Percentiles rank a stretch among this genome's conserved stretches.
Conservation (phyloP, 371 early-diverging fungal species). For the Globomyces sp. region DNA sequence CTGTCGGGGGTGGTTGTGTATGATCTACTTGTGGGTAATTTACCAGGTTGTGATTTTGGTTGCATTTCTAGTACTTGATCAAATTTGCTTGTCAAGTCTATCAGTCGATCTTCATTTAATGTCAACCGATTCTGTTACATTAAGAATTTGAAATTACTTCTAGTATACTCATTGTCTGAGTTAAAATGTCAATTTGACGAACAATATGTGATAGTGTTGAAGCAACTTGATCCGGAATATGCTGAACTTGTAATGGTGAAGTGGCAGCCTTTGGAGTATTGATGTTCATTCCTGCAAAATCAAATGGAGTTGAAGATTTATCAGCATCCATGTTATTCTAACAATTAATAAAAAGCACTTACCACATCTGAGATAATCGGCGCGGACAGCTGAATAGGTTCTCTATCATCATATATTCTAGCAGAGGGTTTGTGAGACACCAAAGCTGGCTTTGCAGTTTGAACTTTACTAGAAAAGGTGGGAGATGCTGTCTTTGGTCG, state of each 20-base stretch:
- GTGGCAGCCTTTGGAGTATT: slow-evolving; percentile 15
- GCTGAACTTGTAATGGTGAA: slow-evolving; percentile 28
- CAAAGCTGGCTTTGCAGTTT: not conserved
- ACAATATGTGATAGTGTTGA: slow-evolving; percentile 44
- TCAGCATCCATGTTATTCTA: slow-evolving; percentile 1
- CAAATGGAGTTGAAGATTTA: not conserved
- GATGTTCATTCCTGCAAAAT: not conserved
- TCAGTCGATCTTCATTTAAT: slow-evolving; percentile 42
- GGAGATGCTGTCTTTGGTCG: no score
- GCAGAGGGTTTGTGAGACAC: not conserved
- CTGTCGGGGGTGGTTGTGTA: no score
- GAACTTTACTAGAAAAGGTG: no score
- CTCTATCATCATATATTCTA: not conserved
- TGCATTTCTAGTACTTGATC: not conserved
- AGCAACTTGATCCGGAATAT: slow-evolving; percentile 39
- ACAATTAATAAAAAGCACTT: not conserved
- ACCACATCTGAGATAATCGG: slow-evolving; percentile 7
- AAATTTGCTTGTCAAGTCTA: slow-evolving; percentile 22
- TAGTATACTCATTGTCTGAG: slow-evolving; percentile 52
- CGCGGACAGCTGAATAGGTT: not conserved
- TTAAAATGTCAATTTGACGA: slow-evolving; percentile 48
- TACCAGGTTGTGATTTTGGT: not conserved
- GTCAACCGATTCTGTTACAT: slow-evolving; percentile 36
- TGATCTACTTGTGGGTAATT: no score
- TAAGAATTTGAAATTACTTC: slow-evolving; percentile 33